Evolutionary conservation across 495 filamentous ascomycete genomes (phyloP).

Genomic region (Penicillium chermesinum): DNA sequence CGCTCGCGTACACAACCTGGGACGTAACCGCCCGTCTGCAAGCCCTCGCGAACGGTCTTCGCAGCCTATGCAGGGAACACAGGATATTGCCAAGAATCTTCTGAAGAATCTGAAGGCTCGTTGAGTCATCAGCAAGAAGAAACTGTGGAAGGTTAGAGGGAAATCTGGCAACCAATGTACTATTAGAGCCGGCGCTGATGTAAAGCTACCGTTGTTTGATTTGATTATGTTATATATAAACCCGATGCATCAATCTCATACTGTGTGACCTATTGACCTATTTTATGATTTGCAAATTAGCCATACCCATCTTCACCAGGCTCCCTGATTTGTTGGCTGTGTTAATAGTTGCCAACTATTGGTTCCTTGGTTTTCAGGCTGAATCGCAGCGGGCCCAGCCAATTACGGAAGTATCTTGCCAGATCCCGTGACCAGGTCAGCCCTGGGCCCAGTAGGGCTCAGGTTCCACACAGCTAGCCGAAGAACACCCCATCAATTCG

Average conservation of each 20-base stretch:
- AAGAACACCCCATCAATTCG: constrained; percentile 14
- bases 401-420: not conserved
- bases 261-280: constrained; percentile 1
- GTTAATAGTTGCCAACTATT: no score
- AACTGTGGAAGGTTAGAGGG: not conserved
- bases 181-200: constrained; percentile 35
- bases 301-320: no score
- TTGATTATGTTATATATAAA: constrained; percentile 33
- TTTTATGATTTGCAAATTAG: not conserved
- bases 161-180: constrained; percentile 24
- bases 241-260: constrained; percentile 17
- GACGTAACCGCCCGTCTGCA: no score
- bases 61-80: constrained; percentile 16
- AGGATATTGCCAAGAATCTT: constrained; percentile 33
- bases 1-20: not conserved
- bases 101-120: constrained; percentile 22
- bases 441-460: constrained; percentile 22
- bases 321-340: no score
- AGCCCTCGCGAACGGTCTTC: no score
- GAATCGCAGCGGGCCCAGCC: no score
- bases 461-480: constrained; percentile 29
- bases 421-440: constrained; percentile 18
- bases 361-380: no score
- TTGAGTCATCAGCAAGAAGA: not conserved
- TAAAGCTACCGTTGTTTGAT: constrained; percentile 29